Base-by-base conservation (phyloP, 805 yeast genomes). In the Metschnikowia corniflorae region DNA sequence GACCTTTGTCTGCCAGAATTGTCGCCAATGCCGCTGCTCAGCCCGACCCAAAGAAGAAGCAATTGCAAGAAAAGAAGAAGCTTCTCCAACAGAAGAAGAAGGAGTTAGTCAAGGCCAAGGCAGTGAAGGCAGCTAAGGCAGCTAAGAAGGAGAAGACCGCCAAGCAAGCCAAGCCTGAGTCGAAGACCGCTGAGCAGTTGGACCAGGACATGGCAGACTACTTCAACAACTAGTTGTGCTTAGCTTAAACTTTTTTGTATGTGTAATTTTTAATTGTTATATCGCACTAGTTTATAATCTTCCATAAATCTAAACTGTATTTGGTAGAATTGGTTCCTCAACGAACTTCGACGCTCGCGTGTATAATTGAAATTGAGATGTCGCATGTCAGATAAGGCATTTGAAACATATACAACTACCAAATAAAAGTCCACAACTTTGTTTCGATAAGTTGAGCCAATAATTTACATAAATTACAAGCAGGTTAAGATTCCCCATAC, bases 201-300 rank as follows among this genome's bases (percentile, higher is more conserved):
- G 98, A 93, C 67, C 95, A 89, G 60, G 97, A 91, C 70, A 91
- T 93, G 98, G 84, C 88, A 46, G 97, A 89, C 60, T 91, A 91
- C 70, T 89, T 91, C 53, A 80, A 78, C 45, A 70, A 49, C 47
- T 49, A 41, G 35, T 22, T 26, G 19, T n/a, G 15, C 10, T 22
- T 14, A 9, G 13, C 8, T 22, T 21, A 6, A 7, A 14, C 12
- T 18, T 3, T 2, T n/a, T n/a, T n/a, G n/a, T n/a, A n/a, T n/a
- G n/a, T n/a, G n/a, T n/a, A n/a, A n/a, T n/a, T n/a, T n/a, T n/a
- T n/a, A n/a, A n/a, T n/a, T n/a, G n/a, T n/a, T n/a, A n/a, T n/a
- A n/a, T n/a, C n/a, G n/a, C n/a, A n/a, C n/a, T n/a, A n/a, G n/a
- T n/a, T n/a, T n/a, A n/a, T n/a, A n/a, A n/a, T n/a, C n/a, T n/a